Evolutionary conservation across 139 green algal species (phyloP).

Genomic region (Chlamydomonas sphaeroides): DNA sequence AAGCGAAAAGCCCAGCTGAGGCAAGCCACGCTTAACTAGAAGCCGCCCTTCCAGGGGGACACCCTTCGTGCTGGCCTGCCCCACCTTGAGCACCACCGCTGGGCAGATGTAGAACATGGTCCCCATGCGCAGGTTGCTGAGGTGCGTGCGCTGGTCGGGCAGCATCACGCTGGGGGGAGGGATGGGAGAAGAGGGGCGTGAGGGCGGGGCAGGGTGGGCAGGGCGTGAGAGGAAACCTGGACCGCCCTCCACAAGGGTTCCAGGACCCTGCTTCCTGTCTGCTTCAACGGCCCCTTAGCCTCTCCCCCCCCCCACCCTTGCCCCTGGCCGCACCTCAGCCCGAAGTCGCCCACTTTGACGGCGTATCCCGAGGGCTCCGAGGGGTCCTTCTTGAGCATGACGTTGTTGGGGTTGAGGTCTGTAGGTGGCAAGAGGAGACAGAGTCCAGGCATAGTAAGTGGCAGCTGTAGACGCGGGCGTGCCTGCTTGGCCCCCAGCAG

Average conservation of each 20-base stretch:
- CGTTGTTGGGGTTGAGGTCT: slow-evolving; percentile 44
- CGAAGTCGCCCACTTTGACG: slow-evolving; percentile 40
- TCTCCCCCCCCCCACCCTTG: not conserved
- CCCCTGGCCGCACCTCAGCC: slow-evolving; percentile 4
- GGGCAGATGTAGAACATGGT: slow-evolving; percentile 44
- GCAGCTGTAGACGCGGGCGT: too few relatives aligned
- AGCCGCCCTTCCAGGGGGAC: too few relatives aligned
- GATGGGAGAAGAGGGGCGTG: too few relatives aligned
- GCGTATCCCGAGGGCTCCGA: not conserved
- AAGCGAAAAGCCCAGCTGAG: not conserved
- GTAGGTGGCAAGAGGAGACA: not conserved
- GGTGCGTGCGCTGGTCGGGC: slow-evolving; percentile 18
- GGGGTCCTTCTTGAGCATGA: slow-evolving; percentile 41
- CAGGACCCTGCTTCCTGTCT: not conserved
- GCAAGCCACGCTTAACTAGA: not conserved
- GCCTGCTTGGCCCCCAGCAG: too few relatives aligned
- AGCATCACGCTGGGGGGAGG: slow-evolving; percentile 10
- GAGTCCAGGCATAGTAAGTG: too few relatives aligned
- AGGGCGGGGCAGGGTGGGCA: not conserved
- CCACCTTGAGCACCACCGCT: slow-evolving; percentile 17
- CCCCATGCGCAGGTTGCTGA: slow-evolving; percentile 41
- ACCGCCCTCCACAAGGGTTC: too few relatives aligned
- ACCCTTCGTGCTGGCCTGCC: not conserved
- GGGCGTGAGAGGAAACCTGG: not conserved
- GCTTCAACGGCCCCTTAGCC: not conserved